These are phyloP conservation scores for Notholithocarpus densiflorus DNA, from an alignment of 306 rosid genomes.

Conservation along the genomic window DNA sequence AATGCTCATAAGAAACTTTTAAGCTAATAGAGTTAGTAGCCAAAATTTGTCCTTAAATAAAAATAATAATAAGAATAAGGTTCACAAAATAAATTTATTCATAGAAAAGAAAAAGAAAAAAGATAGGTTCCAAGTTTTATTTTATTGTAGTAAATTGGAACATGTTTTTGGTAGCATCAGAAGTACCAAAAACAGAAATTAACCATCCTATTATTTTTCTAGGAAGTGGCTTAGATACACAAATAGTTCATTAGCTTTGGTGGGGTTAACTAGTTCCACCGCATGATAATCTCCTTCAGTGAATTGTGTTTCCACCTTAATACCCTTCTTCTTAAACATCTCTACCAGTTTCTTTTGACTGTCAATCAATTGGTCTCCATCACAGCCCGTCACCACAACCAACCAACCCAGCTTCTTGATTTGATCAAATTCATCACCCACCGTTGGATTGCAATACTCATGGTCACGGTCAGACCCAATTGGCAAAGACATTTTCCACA, in stretches of 20 bases:
- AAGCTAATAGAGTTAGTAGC: too few species aligned
- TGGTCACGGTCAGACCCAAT: constrained; percentile 15
- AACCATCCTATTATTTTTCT: not conserved
- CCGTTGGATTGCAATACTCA: constrained; percentile 31
- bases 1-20: too few species aligned
- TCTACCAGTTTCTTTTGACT: constrained; percentile 22
- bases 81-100: too few species aligned
- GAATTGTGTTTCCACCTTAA: constrained; percentile 11
- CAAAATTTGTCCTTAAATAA: too few species aligned
- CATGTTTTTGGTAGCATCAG: too few species aligned
- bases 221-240: constrained; percentile 9
- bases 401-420: constrained; percentile 25
- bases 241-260: constrained; percentile 20
- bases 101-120: too few species aligned
- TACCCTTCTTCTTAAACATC: constrained; percentile 21
- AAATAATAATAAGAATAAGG: too few species aligned
- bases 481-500: constrained; percentile 44
- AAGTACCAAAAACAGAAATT: too few species aligned
- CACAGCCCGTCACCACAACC: constrained; percentile 6
- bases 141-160: too few species aligned
- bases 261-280: constrained; percentile 7
- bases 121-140: too few species aligned
- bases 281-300: constrained; percentile 27
- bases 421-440: not conserved
- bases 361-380: constrained; percentile 32